Conservation (phyloP, 345 rosid genomes). For the Camelina hispida region DNA sequence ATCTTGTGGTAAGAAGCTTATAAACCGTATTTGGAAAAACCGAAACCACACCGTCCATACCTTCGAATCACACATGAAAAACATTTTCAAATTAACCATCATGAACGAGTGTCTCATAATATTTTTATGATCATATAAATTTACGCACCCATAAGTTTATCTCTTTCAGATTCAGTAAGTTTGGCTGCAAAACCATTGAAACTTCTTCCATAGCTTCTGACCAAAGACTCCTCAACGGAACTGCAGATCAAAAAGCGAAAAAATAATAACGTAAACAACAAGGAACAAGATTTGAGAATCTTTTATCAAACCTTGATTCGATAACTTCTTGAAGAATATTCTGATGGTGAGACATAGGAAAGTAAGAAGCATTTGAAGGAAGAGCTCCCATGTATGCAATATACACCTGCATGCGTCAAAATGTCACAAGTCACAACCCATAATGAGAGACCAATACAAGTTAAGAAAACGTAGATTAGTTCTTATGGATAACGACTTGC, state of each 20-base stretch:
- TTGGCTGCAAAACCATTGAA: constrained; percentile 52
- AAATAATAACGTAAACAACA: background rate
- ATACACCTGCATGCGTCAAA: constrained; percentile 38
- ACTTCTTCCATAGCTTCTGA: constrained; percentile 50
- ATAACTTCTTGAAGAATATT: constrained; percentile 40
- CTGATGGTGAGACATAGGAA: constrained; percentile 42
- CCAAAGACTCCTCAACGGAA: constrained; percentile 34
- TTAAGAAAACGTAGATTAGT: background rate
- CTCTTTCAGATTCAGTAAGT: constrained; percentile 54
- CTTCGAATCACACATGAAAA: constrained; percentile 19
- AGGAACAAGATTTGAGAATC: background rate
- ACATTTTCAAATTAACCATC: background rate
- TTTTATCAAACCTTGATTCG: constrained; percentile 18
- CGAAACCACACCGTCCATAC: constrained; percentile 53
- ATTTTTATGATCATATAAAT: constrained; percentile 9
- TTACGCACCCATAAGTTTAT: constrained; percentile 52
- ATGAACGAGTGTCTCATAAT: background rate
- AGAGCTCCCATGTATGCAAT: constrained; percentile 47
- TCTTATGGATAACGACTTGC: background rate
- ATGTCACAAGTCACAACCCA: background rate
- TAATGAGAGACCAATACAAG: background rate
- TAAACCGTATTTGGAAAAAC: constrained; percentile 51
- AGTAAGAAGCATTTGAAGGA: constrained; percentile 30
- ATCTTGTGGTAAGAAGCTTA: constrained; percentile 55
- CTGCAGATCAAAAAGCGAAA: background rate